Evolutionary conservation across 148 eudicot genomes (phyloP).

Genomic region (Limonium bicolor): DNA sequence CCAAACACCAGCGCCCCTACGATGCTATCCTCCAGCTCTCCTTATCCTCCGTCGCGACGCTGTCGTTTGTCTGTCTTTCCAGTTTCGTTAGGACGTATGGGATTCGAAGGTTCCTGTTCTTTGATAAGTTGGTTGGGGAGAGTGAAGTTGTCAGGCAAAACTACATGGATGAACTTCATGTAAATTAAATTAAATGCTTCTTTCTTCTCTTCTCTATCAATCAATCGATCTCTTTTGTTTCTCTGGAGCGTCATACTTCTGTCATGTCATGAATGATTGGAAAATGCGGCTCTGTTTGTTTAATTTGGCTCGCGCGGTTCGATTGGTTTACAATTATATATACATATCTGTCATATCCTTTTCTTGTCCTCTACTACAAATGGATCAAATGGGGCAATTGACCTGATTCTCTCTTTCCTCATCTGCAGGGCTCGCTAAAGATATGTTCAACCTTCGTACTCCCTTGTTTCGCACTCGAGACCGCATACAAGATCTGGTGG

Average conservation of each 20-base stretch:
- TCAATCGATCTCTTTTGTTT: no score
- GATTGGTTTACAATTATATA: no score
- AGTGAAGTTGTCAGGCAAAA: conserved; percentile 56
- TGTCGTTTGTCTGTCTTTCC: conserved; percentile 58
- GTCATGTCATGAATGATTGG: no score
- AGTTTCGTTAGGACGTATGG: conserved; percentile 46
- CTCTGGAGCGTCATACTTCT: no score
- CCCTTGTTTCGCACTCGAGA: conserved; percentile 63
- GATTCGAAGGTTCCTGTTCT: conserved; percentile 58
- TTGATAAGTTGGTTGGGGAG: conserved; percentile 70
- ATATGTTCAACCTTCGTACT: conserved; percentile 50
- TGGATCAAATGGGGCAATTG: no score
- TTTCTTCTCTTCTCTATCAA: no score
- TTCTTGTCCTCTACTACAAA: no score
- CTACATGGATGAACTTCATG: conserved; percentile 63
- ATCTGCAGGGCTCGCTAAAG: conserved; percentile 66
- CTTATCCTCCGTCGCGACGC: conserved; percentile 36
- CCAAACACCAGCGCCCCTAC: conserved; percentile 38
- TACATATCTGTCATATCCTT: no score
- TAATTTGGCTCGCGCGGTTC: no score
- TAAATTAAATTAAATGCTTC: conserved; percentile 12
- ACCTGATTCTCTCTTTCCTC: no score
- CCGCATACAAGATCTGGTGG: conserved; percentile 92
- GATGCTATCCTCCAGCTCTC: conserved; percentile 63
- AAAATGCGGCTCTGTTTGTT: no score